Base-by-base conservation (phyloP, 345 rosid species). In the Stellera chamaejasme region DNA sequence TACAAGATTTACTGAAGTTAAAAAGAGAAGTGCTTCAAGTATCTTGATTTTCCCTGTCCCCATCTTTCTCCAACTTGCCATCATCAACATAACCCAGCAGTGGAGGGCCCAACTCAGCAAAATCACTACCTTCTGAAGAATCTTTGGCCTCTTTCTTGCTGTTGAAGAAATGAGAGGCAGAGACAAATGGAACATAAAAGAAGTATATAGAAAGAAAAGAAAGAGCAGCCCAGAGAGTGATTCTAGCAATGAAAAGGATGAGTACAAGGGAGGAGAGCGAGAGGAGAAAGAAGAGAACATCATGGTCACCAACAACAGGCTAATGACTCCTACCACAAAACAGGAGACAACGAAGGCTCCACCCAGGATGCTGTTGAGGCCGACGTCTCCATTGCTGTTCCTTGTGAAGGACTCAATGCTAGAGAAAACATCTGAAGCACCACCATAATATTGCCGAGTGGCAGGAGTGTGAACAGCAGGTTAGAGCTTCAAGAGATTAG, bases 371-470 rank as follows among this genome's bases (percentile, higher is more conserved):
- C 85, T 79, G 48, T 93, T 93, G 4, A 93, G 76, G 13, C 97
- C 99, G 43, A 93, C 85, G 52, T 66, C 84, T 6, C 91, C 96
- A 11, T 77, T 72, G 2, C 75, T 60, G 1, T 88, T 76, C 42
- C 81, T 70, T 10, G 83, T 82, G 75, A 92, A 88, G 48, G 98
- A 84, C 55, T 82, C 84, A 26, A 92, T 71, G 66, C 95, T 86
- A 1, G 98, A 75, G 52, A 90, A 87, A 60, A 90, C 82, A 72
- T 87, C 97, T 27, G 97, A 84, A 39, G 97, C 93, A 3, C 97
- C 96, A 50, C n/a, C n/a, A n/a, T n/a, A n/a, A n/a, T n/a, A n/a
- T 90, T 90, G 0, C 97, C 96, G 1, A 90, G 88, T 0, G 96
- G 79, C 5, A 90, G 78, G 43, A 90, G 85, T n/a, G 97, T 87